Percentiles rank a stretch among this genome's conserved stretches.
Conservation (phyloP, 2,329 filamentous ascomycete species). For the Phialemoniopsis sp. region DNA sequence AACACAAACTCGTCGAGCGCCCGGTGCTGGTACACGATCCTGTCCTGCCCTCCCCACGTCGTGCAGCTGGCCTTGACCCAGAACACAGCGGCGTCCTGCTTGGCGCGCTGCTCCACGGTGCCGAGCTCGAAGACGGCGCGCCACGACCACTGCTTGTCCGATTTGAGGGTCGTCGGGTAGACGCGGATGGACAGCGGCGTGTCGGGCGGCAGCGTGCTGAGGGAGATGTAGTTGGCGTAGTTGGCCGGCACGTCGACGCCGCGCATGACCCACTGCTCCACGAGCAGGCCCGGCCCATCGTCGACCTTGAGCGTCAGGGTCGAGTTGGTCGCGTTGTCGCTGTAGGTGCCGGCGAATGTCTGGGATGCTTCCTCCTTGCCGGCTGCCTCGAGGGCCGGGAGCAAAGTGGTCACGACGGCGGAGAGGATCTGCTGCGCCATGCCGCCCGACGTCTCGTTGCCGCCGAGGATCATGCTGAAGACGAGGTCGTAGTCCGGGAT, state of each 20-base stretch:
- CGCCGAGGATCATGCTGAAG: slow-evolving; percentile 30
- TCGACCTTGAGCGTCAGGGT: slow-evolving; percentile 30
- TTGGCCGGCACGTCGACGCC: slow-evolving; percentile 31
- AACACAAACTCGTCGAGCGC: slow-evolving; percentile 2
- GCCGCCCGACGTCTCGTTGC: too few species aligned
- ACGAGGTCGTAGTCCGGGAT: slow-evolving; percentile 42
- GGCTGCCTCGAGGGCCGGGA: slow-evolving; percentile 35
- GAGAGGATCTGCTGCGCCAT: too few species aligned
- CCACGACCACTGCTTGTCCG: slow-evolving; percentile 1
- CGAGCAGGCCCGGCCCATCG: slow-evolving; percentile 28
- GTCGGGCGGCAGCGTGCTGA: too few species aligned
- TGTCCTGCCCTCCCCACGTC: slow-evolving; percentile 1
- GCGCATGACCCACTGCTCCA: slow-evolving; percentile 30
- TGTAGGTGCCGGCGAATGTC: slow-evolving; percentile 29
- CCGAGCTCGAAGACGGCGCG: slow-evolving; percentile 1
- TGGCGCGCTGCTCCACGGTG: neutral
- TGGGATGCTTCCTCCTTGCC: slow-evolving; percentile 26
- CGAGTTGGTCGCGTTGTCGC: slow-evolving; percentile 31
- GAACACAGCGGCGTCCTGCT: neutral
- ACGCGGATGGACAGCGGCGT: neutral
- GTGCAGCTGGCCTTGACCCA: slow-evolving; percentile 2
- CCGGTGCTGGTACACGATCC: slow-evolving; percentile 1
- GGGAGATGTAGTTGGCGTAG: slow-evolving; percentile 24
- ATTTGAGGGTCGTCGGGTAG: neutral
- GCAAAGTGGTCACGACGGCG: slow-evolving; percentile 10